Evolutionary conservation across 139 green algal species (phyloP).

Genomic region (Micractinium conductrix): DNA sequence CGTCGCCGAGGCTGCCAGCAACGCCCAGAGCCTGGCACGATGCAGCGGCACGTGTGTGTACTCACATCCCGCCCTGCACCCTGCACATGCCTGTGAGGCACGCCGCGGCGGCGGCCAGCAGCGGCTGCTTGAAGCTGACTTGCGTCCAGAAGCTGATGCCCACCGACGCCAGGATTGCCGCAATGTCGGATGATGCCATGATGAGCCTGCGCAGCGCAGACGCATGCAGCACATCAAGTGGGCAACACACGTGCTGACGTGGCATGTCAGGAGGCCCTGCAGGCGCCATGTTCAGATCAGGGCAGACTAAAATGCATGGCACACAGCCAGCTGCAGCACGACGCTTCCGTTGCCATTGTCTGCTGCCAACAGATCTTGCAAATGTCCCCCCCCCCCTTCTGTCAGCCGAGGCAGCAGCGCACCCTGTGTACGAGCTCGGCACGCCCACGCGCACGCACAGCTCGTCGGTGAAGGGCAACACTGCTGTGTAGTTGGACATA

Average conservation of each 20-base stretch:
- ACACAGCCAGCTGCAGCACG: too few relatives aligned
- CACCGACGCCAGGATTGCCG: conserved; percentile 36
- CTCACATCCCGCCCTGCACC: neutral
- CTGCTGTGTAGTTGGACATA: conserved; percentile 36
- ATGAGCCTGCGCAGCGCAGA: neutral
- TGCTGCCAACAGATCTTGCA: neutral
- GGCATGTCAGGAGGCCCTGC: neutral
- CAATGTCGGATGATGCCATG: conserved; percentile 45
- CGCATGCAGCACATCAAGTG: neutral
- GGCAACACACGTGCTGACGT: neutral
- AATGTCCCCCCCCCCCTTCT: neutral
- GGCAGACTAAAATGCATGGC: too few relatives aligned
- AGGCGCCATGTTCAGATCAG: too few relatives aligned
- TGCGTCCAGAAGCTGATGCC: conserved; percentile 65
- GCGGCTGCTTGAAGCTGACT: conserved; percentile 51
- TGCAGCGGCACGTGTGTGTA: too few relatives aligned
- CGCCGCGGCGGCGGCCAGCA: conserved; percentile 42
- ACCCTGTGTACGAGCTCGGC: conserved; percentile 19
- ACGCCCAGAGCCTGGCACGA: too few relatives aligned
- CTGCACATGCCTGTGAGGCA: conserved; percentile 38
- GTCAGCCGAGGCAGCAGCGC: neutral
- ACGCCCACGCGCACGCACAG: conserved; percentile 24
- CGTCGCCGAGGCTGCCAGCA: too few relatives aligned
- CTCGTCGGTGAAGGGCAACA: conserved; percentile 30
- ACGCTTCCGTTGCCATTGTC: neutral